A percentile compares a stretch with the other conserved stretches of the same genome.
These are phyloP conservation scores for Austroboletus novae-zelandiae DNA, from an alignment of 1,284 basidiomycete genomes.

Conservation along the genomic window DNA sequence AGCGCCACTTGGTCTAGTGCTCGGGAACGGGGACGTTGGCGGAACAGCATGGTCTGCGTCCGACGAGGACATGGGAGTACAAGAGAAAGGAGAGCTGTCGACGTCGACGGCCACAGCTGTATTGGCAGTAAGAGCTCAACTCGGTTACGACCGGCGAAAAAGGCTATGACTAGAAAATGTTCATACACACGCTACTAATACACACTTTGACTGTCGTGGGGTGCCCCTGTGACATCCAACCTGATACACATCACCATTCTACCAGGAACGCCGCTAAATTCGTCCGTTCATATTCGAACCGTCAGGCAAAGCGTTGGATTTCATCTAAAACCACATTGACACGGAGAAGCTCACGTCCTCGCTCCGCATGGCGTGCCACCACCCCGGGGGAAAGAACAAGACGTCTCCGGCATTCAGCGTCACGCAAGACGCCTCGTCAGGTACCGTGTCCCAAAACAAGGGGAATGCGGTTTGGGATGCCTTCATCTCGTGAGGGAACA, in stretches of 20 bases:
- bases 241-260: conserved; percentile 8
- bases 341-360: conserved; percentile 76
- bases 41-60: conserved; percentile 35
- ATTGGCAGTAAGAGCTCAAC: conserved; percentile 18
- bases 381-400: conserved; percentile 84
- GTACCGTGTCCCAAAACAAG: conserved; percentile 57
- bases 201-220: neutral
- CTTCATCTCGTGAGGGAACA: conserved; percentile 44
- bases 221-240: neutral
- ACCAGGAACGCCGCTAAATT: conserved; percentile 4
- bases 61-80: conserved; percentile 30
- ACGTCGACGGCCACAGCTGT: conserved; percentile 12
- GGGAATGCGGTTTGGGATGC: conserved; percentile 33
- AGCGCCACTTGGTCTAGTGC: conserved; percentile 19
- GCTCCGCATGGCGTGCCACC: conserved; percentile 92
- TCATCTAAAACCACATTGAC: conserved; percentile 75
- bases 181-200: conserved; percentile 13
- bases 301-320: conserved; percentile 25
- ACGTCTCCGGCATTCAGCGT: conserved; percentile 80
- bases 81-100: conserved; percentile 11
- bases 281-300: conserved; percentile 13
- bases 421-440: conserved; percentile 62
- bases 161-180: conserved; percentile 7
- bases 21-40: conserved; percentile 28
- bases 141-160: conserved; percentile 31